Evolutionary conservation across 2,329 filamentous ascomycete genomes (phyloP), one percentile per base, ranked within the genome.

Genomic region (Epicoccum nigrum): DNA sequence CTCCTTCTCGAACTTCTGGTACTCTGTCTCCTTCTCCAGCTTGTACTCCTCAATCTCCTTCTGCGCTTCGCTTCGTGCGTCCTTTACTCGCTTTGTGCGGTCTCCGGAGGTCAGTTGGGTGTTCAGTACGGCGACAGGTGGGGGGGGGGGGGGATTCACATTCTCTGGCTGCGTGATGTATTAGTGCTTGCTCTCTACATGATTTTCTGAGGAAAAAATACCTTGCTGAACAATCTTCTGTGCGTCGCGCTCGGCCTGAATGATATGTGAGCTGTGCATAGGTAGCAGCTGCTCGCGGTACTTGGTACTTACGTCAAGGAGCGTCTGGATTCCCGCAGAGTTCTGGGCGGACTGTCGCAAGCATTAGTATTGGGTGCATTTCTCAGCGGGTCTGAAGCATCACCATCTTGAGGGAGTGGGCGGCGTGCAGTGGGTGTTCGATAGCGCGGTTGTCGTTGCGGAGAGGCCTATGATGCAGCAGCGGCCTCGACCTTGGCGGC

Each of bases 141-240:
- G 33, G 35, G 27, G 23, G 12, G 21, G 71, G 45, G 33, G 35
- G 27, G 23, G 12, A 21, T 71, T 74, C 85, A 96, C 92, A 96
- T 85, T 96, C 91, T 85, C 91, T 85, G 69, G 91, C 90, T 95
- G 45, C 11, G 5, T 8, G 2, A 7, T 17, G 3, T 34, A 50
- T 68, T 62, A 72, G 59, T 42, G n/a, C 5, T n/a, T 19, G 13
- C 21, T 11, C 28, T 27, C 5, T 7, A 23, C 3, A 2, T 2
- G 4, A 8, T 6, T 8, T 3, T 11, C 16, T 19, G 11, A 9
- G n/a, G 27, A 16, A 4, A 11, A 74, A 79, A 55, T 76, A 95
- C 93, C 90, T 84, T 94, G 92, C 77, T 97, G 93, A 51, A 99
- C 92, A 75, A 99, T 99, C 84, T 97, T 97, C 79, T 96, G 93